Evolutionary conservation across 1,284 basidiomycete species (phyloP).

Genomic region (Pascua guehoae): DNA sequence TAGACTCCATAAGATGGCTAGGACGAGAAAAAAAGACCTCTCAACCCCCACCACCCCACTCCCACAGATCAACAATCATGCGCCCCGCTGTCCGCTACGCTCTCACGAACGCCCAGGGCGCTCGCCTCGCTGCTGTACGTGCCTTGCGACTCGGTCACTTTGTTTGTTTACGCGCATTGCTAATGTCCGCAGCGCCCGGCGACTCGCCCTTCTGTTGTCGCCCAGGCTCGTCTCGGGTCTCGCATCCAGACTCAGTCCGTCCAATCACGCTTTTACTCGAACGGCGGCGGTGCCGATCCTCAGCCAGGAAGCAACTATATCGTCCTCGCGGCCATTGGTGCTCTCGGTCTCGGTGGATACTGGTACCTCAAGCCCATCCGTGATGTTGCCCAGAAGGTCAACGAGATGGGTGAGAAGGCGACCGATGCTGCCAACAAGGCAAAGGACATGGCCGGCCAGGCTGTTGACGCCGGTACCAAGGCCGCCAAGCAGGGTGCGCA

Average conservation of each 20-base stretch:
- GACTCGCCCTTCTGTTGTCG: not conserved
- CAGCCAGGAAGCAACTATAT: constrained; percentile 16
- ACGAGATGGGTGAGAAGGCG: not conserved
- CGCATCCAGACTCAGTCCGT: not conserved
- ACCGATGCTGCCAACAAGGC: constrained; percentile 6
- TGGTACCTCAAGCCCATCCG: constrained; percentile 44
- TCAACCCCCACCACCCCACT: too few relatives aligned
- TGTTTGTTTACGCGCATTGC: too few relatives aligned
- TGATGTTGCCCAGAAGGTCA: constrained; percentile 33
- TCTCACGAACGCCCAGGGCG: constrained; percentile 1
- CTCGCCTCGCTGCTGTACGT: constrained; percentile 5
- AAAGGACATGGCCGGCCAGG: constrained; percentile 1
- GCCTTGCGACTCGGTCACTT: too few relatives aligned
- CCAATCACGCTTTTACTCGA: not conserved
- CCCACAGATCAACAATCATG: not conserved
- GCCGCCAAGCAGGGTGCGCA: constrained; percentile 8
- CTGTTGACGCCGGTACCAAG: not conserved
- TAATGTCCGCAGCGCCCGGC: constrained; percentile 6
- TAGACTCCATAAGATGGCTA: too few relatives aligned
- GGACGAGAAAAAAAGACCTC: too few relatives aligned
- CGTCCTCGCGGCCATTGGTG: constrained; percentile 38
- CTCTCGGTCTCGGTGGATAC: constrained; percentile 36
- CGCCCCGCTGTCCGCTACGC: constrained; percentile 9
- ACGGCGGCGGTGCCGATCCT: constrained; percentile 8
- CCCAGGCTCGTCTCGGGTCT: constrained; percentile 2